Evolutionary conservation across 805 yeast genomes (phyloP), one percentile per base, ranked within the genome.

Genomic region (Saturnispora serradocipensis): DNA sequence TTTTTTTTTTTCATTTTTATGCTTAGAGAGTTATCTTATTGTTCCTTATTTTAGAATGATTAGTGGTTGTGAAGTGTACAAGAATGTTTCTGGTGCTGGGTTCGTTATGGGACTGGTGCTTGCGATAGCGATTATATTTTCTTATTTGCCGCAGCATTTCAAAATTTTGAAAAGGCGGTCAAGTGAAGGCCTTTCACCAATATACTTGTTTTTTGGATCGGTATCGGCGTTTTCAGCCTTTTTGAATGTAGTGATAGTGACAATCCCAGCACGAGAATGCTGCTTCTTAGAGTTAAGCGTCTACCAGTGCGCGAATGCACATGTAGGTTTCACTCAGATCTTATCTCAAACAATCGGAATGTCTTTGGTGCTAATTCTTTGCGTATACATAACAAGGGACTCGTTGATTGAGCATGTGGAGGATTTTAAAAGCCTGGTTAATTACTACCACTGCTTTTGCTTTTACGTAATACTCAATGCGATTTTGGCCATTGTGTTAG

Each of bases 171-270:
- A 62, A 18, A 74, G 88, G 47, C 66, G 75, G 47, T 75, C 88
- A 5, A 80, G 90, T 11, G 89, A 86, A 61, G 96, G 96, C 4
- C 69, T 88, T 22, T 83, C 90, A 5, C 86, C 90, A 11, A 72
- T 76, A 58, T 88, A 81, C 61, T 70, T 88, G 32, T 67, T 88
- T 13, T 72, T 88, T 40, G 93, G 93, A 4, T 77, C 84, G 4
- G 65, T 82, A 46, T 79, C 90, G 20, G 82, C 86, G n/a, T 67
- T 82, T 28, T 76, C 83, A 59, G 80, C 91, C 0, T 67, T 83
- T 46, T 72, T 84, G 18, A 88, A 88, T 60, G 75, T 88, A 45
- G 64, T 82, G 4, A 65, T 87, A 32, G 72, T 87, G 11, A 77
- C 86, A 5, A 66, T 77, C 16, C 74, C 78, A 0, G 86, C 88